Percentiles rank a stretch among this genome's conserved stretches.
These are phyloP conservation scores for Laburnicola sp. DNA, from an alignment of 2,329 filamentous ascomycete genomes.

Conservation along the genomic window DNA sequence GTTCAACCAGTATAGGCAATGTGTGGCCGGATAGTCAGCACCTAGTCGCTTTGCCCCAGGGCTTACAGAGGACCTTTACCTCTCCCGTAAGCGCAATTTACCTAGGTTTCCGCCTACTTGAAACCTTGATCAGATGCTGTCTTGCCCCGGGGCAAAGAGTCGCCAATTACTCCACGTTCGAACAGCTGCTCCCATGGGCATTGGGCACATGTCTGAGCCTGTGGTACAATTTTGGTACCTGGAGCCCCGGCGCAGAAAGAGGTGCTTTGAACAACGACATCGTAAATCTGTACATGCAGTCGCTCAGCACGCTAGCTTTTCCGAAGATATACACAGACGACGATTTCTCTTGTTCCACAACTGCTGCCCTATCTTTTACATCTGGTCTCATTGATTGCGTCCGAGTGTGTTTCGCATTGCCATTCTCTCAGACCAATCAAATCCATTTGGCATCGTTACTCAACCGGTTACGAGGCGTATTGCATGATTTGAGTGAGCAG, in stretches of 20 bases:
- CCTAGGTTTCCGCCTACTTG: conserved; percentile 32
- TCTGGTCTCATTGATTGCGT: conserved; percentile 26
- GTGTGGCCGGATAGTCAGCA: conserved; percentile 46
- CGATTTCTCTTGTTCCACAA: conserved; percentile 20
- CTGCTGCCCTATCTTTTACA: conserved; percentile 24
- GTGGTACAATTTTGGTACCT: conserved; percentile 32
- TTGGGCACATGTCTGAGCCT: conserved; percentile 28
- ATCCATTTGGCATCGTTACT: conserved; percentile 29
- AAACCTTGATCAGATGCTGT: conserved; percentile 18
- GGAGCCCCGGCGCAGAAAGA: conserved; percentile 18
- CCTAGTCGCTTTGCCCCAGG: conserved; percentile 47
- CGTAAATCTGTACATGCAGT: conserved; percentile 26
- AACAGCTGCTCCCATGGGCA: conserved; percentile 30
- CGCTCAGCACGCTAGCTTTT: conserved; percentile 24
- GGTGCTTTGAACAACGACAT: conserved; percentile 24
- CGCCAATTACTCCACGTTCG: conserved; percentile 9
- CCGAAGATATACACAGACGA: conserved; percentile 3
- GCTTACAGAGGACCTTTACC: conserved; percentile 40
- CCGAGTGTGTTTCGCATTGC: conserved; percentile 14
- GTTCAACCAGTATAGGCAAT: conserved; percentile 43
- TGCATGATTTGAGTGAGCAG: conserved; percentile 5
- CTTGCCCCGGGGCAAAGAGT: background rate
- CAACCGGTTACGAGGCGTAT: conserved; percentile 19
- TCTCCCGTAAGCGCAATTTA: conserved; percentile 30
- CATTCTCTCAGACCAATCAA: conserved; percentile 28